These are phyloP conservation scores for Hericium alpestre DNA, from an alignment of 768 basidiomycete species.

Conservation along the genomic window DNA sequence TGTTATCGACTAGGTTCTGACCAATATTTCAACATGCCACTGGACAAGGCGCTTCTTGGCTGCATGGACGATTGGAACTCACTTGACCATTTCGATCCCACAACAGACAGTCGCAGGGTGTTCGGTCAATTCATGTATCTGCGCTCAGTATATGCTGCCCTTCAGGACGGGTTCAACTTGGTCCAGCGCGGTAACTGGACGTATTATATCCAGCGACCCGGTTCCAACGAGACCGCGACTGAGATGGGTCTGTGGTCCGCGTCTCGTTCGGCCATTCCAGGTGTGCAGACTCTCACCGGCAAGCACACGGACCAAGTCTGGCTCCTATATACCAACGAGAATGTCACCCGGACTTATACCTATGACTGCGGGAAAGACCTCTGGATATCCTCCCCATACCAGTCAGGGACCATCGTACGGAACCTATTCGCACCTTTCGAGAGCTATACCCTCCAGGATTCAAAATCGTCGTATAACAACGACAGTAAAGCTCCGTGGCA, in stretches of 20 bases:
- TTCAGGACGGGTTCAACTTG: slow-evolving; percentile 85
- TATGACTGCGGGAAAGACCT: slow-evolving; percentile 43
- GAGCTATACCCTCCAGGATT: slow-evolving; percentile 56
- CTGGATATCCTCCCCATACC: slow-evolving; percentile 79
- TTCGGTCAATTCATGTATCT: slow-evolving; percentile 66
- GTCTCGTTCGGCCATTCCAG: slow-evolving; percentile 50
- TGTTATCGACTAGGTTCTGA: slow-evolving; percentile 84
- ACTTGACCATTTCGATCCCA: slow-evolving; percentile 91
- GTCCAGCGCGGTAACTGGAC: slow-evolving; percentile 84
- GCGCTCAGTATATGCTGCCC: slow-evolving; percentile 53
- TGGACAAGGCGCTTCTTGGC: slow-evolving; percentile 68
- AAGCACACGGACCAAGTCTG: slow-evolving; percentile 60
- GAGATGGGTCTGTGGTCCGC: slow-evolving; percentile 87
- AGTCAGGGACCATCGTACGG: slow-evolving; percentile 44
- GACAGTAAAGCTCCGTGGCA: slow-evolving; percentile 51
- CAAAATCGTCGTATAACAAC: slow-evolving; percentile 50
- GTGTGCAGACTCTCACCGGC: slow-evolving; percentile 54
- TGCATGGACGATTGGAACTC: slow-evolving; percentile 89
- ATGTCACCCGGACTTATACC: slow-evolving; percentile 53
- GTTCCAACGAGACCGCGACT: slow-evolving; percentile 70
- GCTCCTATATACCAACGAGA: slow-evolving; percentile 83
- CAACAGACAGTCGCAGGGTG: slow-evolving; percentile 62
- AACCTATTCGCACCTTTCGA: slow-evolving; percentile 85
- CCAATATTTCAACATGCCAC: slow-evolving; percentile 90
- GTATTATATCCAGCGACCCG: slow-evolving; percentile 62